These are phyloP conservation scores for Maudiozyma bulderi DNA, from an alignment of 805 yeast species.

Conservation along the genomic window DNA sequence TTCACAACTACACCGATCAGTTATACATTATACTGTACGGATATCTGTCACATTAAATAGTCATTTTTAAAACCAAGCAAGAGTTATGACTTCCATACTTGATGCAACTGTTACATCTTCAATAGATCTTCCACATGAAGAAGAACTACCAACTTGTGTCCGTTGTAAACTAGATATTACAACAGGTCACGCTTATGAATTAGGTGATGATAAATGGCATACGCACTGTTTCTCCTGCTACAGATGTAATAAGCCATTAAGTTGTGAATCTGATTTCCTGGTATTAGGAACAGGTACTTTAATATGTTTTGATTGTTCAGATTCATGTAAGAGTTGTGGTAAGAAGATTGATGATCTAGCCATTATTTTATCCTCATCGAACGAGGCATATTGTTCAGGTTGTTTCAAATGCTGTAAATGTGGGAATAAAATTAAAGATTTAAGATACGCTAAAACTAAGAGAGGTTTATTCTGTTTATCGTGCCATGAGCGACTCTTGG, in stretches of 20 bases:
- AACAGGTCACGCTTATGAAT: constrained; percentile 91
- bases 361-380: constrained; percentile 74
- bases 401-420: constrained; percentile 92
- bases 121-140: background rate
- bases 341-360: constrained; percentile 92
- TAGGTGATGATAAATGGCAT: constrained; percentile 95
- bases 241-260: constrained; percentile 66
- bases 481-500: constrained; percentile 80
- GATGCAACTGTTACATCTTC: background rate
- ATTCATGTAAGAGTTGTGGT: constrained; percentile 76
- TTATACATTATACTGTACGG: too few relatives aligned
- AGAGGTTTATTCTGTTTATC: constrained; percentile 89
- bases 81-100: background rate
- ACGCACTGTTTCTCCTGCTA: constrained; percentile 86
- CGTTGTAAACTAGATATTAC: constrained; percentile 47
- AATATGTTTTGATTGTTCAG: constrained; percentile 89
- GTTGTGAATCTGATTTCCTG: constrained; percentile 80
- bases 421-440: constrained; percentile 75
- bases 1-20: too few relatives aligned
- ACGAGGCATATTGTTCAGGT: constrained; percentile 85
- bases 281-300: constrained; percentile 89
- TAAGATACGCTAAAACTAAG: constrained; percentile 86
- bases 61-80: background rate
- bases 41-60: background rate
- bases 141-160: constrained; percentile 28